Evolutionary conservation across 2,329 filamentous ascomycete genomes (phyloP).

Genomic region (Coniosporium tulheliwenetii): DNA sequence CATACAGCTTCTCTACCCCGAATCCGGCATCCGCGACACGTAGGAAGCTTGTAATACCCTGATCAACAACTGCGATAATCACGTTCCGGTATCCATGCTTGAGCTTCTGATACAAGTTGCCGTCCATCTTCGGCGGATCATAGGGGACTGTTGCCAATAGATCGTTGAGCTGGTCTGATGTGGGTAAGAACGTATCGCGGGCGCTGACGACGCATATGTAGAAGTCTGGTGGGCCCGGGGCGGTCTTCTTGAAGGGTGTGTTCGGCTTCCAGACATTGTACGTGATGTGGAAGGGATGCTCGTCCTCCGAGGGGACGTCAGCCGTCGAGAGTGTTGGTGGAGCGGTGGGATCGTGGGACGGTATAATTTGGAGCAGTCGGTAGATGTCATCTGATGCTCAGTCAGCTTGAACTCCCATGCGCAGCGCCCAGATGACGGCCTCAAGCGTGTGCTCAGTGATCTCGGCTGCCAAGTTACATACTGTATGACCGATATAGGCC

Average conservation of each 20-base stretch:
- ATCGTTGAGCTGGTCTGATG: slow-evolving; percentile 51
- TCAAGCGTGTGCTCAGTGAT: slow-evolving; percentile 5
- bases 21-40: slow-evolving; percentile 69
- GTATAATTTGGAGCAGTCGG: slow-evolving; percentile 57
- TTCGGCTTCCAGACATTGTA: slow-evolving; percentile 72
- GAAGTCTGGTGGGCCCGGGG: slow-evolving; percentile 66
- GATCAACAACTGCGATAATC: slow-evolving; percentile 74
- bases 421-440: slow-evolving; percentile 33
- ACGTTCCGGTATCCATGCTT: slow-evolving; percentile 77
- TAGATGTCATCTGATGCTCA: slow-evolving; percentile 44
- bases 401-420: slow-evolving; percentile 5
- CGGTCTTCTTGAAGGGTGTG: slow-evolving; percentile 60
- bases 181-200: slow-evolving; percentile 54
- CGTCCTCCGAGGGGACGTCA: slow-evolving; percentile 10
- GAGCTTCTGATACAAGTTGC: slow-evolving; percentile 55
- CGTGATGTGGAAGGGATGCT: slow-evolving; percentile 51
- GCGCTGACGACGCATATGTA: slow-evolving; percentile 71
- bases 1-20: slow-evolving; percentile 51
- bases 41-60: slow-evolving; percentile 79
- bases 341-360: slow-evolving; percentile 46
- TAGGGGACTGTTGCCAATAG: slow-evolving; percentile 62
- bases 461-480: slow-evolving; percentile 28
- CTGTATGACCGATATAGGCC: slow-evolving; percentile 39
- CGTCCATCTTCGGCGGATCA: slow-evolving; percentile 40
- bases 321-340: slow-evolving; percentile 12